phyloP scores from a whole-genome alignment of 805 yeast species.

The Lipomyces spencermartinsiae region DNA sequence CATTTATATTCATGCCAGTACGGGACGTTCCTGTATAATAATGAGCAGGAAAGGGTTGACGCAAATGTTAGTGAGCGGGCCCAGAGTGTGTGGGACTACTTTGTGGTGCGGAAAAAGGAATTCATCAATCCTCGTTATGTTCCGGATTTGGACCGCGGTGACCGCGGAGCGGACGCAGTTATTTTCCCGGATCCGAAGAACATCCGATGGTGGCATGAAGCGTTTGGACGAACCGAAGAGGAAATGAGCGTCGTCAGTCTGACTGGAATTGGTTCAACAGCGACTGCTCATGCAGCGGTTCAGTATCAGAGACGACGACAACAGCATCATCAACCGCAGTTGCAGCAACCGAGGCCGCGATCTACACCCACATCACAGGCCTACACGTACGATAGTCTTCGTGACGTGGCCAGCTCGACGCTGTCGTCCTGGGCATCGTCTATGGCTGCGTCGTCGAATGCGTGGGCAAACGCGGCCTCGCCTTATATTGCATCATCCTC shows the following conservation, averaged over 20 bases:
- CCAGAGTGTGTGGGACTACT: conserved; percentile 92
- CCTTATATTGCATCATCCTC: conserved; percentile 30
- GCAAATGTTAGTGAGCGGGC: conserved; percentile 57
- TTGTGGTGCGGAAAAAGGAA: conserved; percentile 73
- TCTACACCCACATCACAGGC: not conserved
- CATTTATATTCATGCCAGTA: conserved; percentile 94
- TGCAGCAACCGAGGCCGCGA: conserved; percentile 8
- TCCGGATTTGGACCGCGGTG: conserved; percentile 33
- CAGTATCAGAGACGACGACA: conserved; percentile 21
- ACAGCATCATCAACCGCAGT: conserved; percentile 17
- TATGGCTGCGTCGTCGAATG: conserved; percentile 33
- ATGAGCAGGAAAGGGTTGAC: conserved; percentile 66
- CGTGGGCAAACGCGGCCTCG: conserved; percentile 33
- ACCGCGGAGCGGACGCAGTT: conserved; percentile 49
- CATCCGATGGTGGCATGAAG: conserved; percentile 88
- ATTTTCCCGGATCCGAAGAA: conserved; percentile 66
- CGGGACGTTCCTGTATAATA: conserved; percentile 83
- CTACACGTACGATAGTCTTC: conserved; percentile 3
- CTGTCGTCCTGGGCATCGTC: conserved; percentile 33
- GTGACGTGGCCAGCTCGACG: conserved; percentile 27
- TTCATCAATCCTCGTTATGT: conserved; percentile 63
- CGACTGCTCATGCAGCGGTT: conserved; percentile 27
- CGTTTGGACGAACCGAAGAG: conserved; percentile 76
- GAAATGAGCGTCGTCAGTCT: conserved; percentile 57
- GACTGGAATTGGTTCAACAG: conserved; percentile 31